Conservation (phyloP, 2,329 filamentous ascomycete genomes). For the Thermothelomyces thermophilus region DNA sequence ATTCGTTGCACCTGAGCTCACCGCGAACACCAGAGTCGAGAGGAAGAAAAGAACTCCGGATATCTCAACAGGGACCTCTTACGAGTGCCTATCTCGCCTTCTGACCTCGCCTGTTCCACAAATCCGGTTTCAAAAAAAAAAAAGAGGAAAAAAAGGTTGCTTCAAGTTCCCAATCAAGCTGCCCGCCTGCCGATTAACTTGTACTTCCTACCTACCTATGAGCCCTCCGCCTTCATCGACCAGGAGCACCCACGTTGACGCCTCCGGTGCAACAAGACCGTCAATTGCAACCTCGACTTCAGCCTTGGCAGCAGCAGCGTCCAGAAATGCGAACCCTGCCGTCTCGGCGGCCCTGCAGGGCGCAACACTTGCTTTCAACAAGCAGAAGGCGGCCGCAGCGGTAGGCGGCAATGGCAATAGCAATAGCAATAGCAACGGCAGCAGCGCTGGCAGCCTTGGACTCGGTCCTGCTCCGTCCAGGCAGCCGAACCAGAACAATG, state of each 20-base stretch:
- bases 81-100: no score
- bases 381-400: slow-evolving; percentile 9
- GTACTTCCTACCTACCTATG: slow-evolving; percentile 11
- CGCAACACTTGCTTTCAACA: slow-evolving; percentile 47
- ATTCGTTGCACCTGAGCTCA: no score
- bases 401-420: neutral
- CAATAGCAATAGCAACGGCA: no score
- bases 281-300: neutral
- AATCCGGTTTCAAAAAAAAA: no score
- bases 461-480: neutral
- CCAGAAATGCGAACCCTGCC: slow-evolving; percentile 4
- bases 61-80: no score
- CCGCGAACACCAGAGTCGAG: no score
- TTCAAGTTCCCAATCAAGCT: no score
- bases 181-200: neutral
- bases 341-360: slow-evolving; percentile 42
- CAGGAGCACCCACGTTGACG: slow-evolving; percentile 1
- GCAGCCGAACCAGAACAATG: neutral
- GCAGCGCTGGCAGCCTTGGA: neutral
- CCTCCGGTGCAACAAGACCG: neutral
- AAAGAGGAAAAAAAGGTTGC: no score
- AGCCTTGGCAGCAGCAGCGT: neutral
- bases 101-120: no score
- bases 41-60: no score
- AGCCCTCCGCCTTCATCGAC: slow-evolving; percentile 13